A percentile compares a stretch with the other conserved stretches of the same genome.
These are phyloP conservation scores for Aspergillus sclerotiicarbonarius DNA, from an alignment of 495 filamentous ascomycete genomes.

Conservation along the genomic window DNA sequence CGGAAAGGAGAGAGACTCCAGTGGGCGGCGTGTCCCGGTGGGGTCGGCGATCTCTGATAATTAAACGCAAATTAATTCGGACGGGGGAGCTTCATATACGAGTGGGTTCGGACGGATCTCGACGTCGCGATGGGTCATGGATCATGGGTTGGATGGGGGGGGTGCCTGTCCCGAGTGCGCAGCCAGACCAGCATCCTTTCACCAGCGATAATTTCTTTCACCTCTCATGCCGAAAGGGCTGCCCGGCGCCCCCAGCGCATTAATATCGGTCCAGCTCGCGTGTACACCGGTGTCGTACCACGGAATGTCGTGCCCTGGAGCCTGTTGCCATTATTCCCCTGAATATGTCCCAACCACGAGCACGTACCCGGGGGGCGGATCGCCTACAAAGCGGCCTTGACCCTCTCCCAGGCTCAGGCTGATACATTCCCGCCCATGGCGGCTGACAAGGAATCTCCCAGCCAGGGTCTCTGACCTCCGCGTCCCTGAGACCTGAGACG, in stretches of 20 bases:
- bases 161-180: not conserved
- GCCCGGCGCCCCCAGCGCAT: not conserved
- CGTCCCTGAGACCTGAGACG: not conserved
- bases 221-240: not conserved
- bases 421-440: constrained; percentile 6
- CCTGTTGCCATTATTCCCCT: not conserved
- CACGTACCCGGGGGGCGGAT: not conserved
- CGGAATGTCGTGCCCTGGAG: too few species aligned
- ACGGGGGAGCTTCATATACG: constrained; percentile 10
- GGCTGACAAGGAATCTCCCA: constrained; percentile 2
- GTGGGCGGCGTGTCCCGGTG: constrained; percentile 17
- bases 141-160: not conserved
- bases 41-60: constrained; percentile 28
- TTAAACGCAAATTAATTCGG: constrained; percentile 28
- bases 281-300: too few species aligned
- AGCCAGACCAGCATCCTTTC: not conserved
- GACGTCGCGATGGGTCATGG: not conserved
- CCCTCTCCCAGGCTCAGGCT: not conserved
- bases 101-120: constrained; percentile 6
- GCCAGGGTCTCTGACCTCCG: not conserved
- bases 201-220: not conserved
- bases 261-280: not conserved
- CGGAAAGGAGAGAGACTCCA: constrained; percentile 18
- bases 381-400: not conserved
- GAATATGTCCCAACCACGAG: constrained; percentile 11